phyloP scores from a whole-genome alignment of 2,329 filamentous ascomycete genomes.

The Fusarium sp. region DNA sequence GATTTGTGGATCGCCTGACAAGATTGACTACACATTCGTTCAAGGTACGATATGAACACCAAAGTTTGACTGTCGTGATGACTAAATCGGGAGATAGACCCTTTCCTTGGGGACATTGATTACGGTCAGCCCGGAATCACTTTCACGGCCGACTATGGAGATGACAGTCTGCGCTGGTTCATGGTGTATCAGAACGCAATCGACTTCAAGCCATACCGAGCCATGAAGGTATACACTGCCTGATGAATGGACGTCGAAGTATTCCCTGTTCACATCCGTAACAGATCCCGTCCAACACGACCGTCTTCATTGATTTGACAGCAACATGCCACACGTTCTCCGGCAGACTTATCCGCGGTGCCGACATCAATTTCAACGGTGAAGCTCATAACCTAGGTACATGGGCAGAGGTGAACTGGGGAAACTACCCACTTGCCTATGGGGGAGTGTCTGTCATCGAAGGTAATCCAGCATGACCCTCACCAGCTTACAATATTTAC shows the following conservation, averaged over 20 bases:
- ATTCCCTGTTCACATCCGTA: not conserved
- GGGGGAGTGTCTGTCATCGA: conserved; percentile 39
- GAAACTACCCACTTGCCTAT: conserved; percentile 23
- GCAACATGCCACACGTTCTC: conserved; percentile 22
- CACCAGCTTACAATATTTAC: not conserved
- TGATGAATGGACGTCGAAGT: too few relatives aligned
- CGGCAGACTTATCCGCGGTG: conserved; percentile 34
- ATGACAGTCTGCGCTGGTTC: conserved; percentile 27
- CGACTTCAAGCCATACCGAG: conserved; percentile 37
- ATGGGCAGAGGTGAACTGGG: conserved; percentile 37
- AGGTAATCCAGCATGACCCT: not conserved
- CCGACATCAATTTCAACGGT: conserved; percentile 23
- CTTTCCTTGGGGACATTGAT: conserved; percentile 33
- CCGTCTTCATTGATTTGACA: conserved; percentile 32
- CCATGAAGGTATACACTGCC: conserved; percentile 19
- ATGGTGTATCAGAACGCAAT: conserved; percentile 38
- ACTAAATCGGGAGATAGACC: conserved; percentile 6
- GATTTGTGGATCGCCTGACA: conserved; percentile 7
- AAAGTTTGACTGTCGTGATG: not conserved
- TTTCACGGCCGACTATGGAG: conserved; percentile 10
- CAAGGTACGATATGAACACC: conserved; percentile 1
- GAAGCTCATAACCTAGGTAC: conserved; percentile 34
- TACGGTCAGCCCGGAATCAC: conserved; percentile 29
- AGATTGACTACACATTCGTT: conserved; percentile 26
- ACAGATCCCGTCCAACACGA: conserved; percentile 28